These are phyloP conservation scores for Capsicum rhomboideum DNA, from an alignment of 257 asterid genomes.

Conservation along the genomic window DNA sequence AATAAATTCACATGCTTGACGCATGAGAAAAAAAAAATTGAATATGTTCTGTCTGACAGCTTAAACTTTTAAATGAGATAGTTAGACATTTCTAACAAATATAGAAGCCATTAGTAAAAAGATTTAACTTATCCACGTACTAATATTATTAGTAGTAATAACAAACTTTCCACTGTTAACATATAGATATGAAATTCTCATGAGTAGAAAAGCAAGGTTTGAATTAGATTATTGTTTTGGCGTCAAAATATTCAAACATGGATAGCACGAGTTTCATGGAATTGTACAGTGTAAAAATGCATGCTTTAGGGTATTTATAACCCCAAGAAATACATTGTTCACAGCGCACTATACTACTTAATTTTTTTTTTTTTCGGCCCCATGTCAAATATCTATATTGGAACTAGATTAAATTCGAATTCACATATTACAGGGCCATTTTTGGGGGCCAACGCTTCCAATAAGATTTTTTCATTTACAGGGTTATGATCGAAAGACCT, in stretches of 20 bases:
- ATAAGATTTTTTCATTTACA: not conserved
- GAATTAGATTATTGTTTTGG: not conserved
- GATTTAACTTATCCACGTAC: not conserved
- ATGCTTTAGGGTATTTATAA: constrained; percentile 10
- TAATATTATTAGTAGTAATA: not conserved
- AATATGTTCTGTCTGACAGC: too few species aligned
- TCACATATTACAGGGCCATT: not conserved
- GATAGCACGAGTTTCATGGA: constrained; percentile 5
- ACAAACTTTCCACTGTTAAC: not conserved
- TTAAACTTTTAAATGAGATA: not conserved
- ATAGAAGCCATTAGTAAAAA: not conserved
- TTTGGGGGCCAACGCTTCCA: too few species aligned
- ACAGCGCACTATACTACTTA: not conserved
- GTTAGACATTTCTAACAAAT: not conserved
- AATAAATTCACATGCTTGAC: too few species aligned
- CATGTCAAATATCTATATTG: not conserved
- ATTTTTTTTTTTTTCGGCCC: not conserved
- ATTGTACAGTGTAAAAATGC: not conserved
- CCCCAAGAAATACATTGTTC: not conserved
- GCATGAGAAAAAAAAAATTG: too few species aligned
- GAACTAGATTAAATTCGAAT: not conserved
- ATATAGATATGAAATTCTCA: not conserved
- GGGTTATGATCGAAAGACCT: not conserved
- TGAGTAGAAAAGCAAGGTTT: not conserved
- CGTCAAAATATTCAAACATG: not conserved